These are phyloP conservation scores for Micromonas commoda DNA, from an alignment of 139 green algal species.

Conservation along the genomic window DNA sequence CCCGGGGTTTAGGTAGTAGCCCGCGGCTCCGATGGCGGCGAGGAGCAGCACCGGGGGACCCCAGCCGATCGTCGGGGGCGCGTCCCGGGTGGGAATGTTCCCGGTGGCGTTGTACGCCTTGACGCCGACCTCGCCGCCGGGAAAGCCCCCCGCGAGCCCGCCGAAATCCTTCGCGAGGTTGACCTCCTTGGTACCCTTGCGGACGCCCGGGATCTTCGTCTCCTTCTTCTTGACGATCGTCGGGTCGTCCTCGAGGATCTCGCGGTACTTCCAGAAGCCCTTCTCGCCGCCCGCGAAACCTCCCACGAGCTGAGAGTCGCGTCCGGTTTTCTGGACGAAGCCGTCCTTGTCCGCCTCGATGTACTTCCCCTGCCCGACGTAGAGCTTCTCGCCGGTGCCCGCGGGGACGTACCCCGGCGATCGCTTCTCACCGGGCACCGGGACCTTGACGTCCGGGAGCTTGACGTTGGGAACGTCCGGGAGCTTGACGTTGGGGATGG, in stretches of 20 bases:
- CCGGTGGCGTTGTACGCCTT: conserved; percentile 16
- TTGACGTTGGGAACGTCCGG: neutral
- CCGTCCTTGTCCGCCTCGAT: conserved; percentile 19
- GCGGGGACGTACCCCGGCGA: neutral
- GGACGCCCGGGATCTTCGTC: conserved; percentile 1
- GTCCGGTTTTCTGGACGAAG: neutral
- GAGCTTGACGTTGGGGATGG: neutral
- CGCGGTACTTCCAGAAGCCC: neutral
- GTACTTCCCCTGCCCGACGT: conserved; percentile 29
- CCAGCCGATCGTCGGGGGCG: conserved; percentile 4
- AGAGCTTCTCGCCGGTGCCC: neutral
- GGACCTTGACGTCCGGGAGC: neutral
- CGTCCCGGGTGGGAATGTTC: neutral
- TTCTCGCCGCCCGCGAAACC: conserved; percentile 20
- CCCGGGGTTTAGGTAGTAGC: neutral
- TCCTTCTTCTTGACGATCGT: neutral
- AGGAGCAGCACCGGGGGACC: neutral
- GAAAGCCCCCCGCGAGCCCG: conserved; percentile 20
- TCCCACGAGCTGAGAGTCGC: neutral
- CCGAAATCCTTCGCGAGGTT: conserved; percentile 27
- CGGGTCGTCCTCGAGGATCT: neutral
- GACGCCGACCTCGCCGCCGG: conserved; percentile 25
- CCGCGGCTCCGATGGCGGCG: neutral
- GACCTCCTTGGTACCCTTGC: conserved; percentile 11
- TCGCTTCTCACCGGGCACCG: neutral